Evolutionary conservation across 108 stramenopile species (phyloP).

Genomic region (Cylindrotheca closterium): DNA sequence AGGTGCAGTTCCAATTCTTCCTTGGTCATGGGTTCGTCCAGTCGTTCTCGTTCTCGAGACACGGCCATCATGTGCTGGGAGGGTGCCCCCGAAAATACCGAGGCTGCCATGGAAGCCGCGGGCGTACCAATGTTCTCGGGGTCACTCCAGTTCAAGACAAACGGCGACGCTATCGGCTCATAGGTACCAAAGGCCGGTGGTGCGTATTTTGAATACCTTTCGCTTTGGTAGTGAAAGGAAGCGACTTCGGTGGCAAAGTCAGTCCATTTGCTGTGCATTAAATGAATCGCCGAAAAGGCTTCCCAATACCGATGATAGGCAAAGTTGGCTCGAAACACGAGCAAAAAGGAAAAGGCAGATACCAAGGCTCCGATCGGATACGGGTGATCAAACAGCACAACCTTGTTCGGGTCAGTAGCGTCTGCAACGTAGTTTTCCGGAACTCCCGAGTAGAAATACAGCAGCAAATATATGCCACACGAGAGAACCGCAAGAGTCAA

Average conservation of each 20-base stretch:
- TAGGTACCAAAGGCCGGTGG: constrained; percentile 72
- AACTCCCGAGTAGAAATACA: constrained; percentile 4
- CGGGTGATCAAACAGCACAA: constrained; percentile 51
- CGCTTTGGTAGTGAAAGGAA: constrained; percentile 67
- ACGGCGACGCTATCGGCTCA: no score
- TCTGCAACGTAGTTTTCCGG: constrained; percentile 1
- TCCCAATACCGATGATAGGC: constrained; percentile 68
- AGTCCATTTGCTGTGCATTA: constrained; percentile 76
- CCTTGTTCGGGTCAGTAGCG: not conserved
- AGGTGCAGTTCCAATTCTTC: not conserved
- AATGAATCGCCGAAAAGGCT: constrained; percentile 61
- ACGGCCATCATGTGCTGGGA: no score
- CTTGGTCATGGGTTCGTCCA: not conserved
- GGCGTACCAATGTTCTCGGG: not conserved
- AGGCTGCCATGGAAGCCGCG: not conserved
- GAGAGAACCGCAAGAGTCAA: constrained; percentile 28
- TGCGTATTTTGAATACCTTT: constrained; percentile 39
- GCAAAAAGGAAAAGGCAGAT: constrained; percentile 60
- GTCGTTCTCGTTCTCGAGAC: constrained; percentile 18
- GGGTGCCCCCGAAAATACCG: not conserved
- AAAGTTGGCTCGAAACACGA: constrained; percentile 61
- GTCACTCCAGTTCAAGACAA: not conserved
- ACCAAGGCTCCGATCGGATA: constrained; percentile 66
- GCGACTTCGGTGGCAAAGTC: constrained; percentile 62
- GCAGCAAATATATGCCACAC: constrained; percentile 20